These are phyloP conservation scores for Cladosporium oxysporum DNA, from an alignment of 2,329 filamentous ascomycete genomes.

Conservation along the genomic window DNA sequence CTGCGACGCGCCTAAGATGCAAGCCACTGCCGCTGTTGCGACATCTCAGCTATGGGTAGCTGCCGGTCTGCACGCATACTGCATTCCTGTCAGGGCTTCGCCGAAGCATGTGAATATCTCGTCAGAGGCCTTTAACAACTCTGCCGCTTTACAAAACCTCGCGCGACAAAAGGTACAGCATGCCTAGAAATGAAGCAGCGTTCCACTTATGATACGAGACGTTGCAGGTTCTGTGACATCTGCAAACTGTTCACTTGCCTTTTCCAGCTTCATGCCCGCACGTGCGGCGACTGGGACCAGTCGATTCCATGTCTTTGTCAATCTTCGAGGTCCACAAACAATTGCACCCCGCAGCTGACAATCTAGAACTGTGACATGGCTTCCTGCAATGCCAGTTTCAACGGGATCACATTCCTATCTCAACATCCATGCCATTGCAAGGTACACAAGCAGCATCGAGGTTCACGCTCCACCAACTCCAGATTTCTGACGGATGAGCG, in stretches of 20 bases:
- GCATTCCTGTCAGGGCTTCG: constrained; percentile 2
- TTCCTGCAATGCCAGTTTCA: neutral
- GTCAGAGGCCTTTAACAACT: neutral
- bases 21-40: constrained; percentile 13
- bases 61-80: neutral
- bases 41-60: constrained; percentile 19
- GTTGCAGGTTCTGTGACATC: constrained; percentile 1
- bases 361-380: neutral
- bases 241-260: neutral
- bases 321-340: neutral
- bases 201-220: constrained; percentile 5
- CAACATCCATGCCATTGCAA: neutral
- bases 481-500: neutral
- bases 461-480: neutral
- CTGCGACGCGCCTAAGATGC: constrained; percentile 3
- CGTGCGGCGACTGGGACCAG: neutral
- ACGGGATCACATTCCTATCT: neutral
- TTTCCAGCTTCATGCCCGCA: neutral
- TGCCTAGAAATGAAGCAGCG: neutral
- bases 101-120: constrained; percentile 15
- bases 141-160: neutral
- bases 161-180: neutral
- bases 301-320: neutral
- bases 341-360: constrained; percentile 6
- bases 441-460: neutral